Percentiles rank a stretch among this genome's conserved stretches.
These are phyloP conservation scores for Serendipita sp. DNA, from an alignment of 768 basidiomycete genomes.

Conservation along the genomic window DNA sequence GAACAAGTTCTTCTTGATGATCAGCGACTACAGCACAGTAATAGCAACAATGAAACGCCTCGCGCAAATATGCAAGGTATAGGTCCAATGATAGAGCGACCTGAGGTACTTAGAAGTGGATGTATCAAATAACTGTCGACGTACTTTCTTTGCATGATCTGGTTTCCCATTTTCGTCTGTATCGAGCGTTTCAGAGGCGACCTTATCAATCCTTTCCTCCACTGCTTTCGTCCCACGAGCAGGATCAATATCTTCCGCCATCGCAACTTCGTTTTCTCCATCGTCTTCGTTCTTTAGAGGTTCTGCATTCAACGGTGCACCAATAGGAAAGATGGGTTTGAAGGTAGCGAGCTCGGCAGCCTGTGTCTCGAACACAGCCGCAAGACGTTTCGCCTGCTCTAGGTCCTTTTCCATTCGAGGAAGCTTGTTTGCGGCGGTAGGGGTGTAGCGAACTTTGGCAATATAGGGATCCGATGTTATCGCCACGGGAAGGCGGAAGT, in stretches of 20 bases:
- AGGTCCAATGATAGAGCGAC: conserved; percentile 73
- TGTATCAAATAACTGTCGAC: conserved; percentile 11
- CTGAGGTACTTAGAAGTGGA: conserved; percentile 23
- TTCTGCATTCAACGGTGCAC: conserved; percentile 12
- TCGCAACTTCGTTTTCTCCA: conserved; percentile 27
- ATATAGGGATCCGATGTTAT: conserved; percentile 65
- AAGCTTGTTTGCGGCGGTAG: conserved; percentile 63
- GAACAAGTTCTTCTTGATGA: conserved; percentile 86
- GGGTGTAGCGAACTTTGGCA: conserved; percentile 62
- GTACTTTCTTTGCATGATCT: conserved; percentile 58
- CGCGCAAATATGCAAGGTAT: conserved; percentile 83
- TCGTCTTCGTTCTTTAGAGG: conserved; percentile 21
- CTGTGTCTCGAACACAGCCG: conserved; percentile 59
- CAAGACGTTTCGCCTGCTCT: conserved; percentile 54
- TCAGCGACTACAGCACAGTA: conserved; percentile 90
- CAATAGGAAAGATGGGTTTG: conserved; percentile 12
- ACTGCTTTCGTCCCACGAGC: conserved; percentile 60
- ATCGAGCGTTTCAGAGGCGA: conserved; percentile 52
- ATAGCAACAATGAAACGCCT: conserved; percentile 89
- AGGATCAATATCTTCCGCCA: conserved; percentile 13
- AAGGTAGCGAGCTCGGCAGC: conserved; percentile 34
- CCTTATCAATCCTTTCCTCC: conserved; percentile 62
- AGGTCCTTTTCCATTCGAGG: conserved; percentile 72
- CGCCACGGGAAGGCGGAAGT: conserved; percentile 82
- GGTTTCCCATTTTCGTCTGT: conserved; percentile 45